Conservation (phyloP, 2,329 filamentous ascomycete genomes). For the Alternaria ventricosa region DNA sequence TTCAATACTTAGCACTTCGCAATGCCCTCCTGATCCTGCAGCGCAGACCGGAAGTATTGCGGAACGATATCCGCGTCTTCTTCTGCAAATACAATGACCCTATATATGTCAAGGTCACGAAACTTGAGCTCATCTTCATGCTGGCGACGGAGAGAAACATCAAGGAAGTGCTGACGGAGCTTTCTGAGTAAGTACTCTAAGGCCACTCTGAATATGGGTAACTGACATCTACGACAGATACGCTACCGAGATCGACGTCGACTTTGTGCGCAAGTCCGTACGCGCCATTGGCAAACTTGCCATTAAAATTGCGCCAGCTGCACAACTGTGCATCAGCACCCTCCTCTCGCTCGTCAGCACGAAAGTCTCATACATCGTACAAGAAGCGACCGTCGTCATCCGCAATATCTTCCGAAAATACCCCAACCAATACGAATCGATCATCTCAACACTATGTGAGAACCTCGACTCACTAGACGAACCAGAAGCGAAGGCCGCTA, state of each 20-base stretch:
- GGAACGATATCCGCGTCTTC: conserved; percentile 97
- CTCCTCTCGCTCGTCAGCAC: conserved; percentile 92
- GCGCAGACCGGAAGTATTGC: conserved; percentile 86
- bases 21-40: conserved; percentile 95
- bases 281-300: conserved; percentile 96
- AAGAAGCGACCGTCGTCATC: conserved; percentile 98
- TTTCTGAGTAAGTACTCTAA: conserved; percentile 74
- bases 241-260: conserved; percentile 97
- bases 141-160: conserved; percentile 95
- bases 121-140: conserved; percentile 99
- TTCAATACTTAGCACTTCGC: conserved; percentile 94
- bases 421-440: conserved; percentile 97
- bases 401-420: conserved; percentile 99
- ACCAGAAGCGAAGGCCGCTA: conserved; percentile 95
- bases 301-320: conserved; percentile 97
- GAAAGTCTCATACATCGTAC: conserved; percentile 98
- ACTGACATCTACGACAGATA: conserved; percentile 57
- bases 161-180: conserved; percentile 88
- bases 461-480: conserved; percentile 96
- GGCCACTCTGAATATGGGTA: background rate
- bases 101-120: conserved; percentile 99
- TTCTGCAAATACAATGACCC: conserved; percentile 99
- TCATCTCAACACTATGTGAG: conserved; percentile 94
- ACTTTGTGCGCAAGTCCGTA: conserved; percentile 97
- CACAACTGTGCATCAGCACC: conserved; percentile 88